Evolutionary conservation across 1,284 basidiomycete genomes (phyloP).

Genomic region (Cutaneotrichosporon dermatis): DNA sequence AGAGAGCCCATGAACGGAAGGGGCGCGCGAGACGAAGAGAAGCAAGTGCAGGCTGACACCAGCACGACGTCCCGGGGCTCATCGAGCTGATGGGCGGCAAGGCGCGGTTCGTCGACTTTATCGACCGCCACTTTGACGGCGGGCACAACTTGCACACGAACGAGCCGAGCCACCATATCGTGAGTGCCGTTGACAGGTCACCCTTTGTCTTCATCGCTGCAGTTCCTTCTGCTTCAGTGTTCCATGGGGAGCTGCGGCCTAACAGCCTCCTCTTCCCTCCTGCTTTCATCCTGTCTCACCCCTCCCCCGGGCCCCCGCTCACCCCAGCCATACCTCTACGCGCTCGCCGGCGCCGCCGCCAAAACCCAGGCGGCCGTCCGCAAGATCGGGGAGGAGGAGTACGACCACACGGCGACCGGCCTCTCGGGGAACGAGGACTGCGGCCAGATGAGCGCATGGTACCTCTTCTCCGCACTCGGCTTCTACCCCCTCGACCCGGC

Average conservation of each 20-base stretch:
- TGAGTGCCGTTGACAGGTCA: constrained; percentile 15
- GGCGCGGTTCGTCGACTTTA: constrained; percentile 59
- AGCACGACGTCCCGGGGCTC: constrained; percentile 59
- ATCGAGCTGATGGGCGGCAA: constrained; percentile 64
- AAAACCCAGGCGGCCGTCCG: constrained; percentile 68
- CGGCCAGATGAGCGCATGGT: constrained; percentile 85
- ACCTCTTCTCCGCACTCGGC: constrained; percentile 71
- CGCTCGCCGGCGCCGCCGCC: constrained; percentile 63
- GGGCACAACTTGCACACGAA: constrained; percentile 80
- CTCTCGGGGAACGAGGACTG: constrained; percentile 69
- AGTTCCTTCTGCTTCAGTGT: no score
- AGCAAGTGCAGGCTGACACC: constrained; percentile 1
- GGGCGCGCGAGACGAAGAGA: no score
- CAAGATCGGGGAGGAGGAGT: constrained; percentile 60
- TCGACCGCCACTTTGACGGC: constrained; percentile 72
- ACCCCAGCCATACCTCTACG: constrained; percentile 65
- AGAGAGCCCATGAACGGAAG: no score
- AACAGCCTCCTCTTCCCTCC: no score
- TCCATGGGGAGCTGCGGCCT: no score
- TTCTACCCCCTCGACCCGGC: constrained; percentile 83
- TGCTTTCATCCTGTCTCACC: no score
- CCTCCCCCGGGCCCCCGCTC: background rate
- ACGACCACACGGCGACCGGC: constrained; percentile 58
- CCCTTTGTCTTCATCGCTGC: no score
- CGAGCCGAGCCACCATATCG: constrained; percentile 55